phyloP scores from a whole-genome alignment of 2,329 filamentous ascomycete genomes.

The Basipetospora chlamydospora region DNA sequence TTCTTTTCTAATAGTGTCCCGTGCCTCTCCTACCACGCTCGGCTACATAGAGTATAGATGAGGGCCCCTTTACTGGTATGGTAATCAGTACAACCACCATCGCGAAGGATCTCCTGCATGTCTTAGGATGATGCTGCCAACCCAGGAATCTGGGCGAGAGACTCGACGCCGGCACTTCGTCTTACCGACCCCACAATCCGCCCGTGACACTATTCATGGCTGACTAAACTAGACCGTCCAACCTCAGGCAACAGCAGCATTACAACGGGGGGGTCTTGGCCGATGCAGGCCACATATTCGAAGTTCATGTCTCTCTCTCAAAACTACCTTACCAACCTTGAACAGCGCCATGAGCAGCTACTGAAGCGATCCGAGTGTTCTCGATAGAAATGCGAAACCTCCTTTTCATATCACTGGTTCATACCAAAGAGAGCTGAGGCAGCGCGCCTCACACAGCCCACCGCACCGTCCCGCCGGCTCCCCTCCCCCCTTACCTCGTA shows the following conservation, averaged over 20 bases:
- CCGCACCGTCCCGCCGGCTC: constrained; percentile 7
- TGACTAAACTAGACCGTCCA: neutral
- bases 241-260: constrained; percentile 1
- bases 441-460: constrained; percentile 17
- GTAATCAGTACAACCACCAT: too few relatives aligned
- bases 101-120: too few relatives aligned
- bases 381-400: constrained; percentile 14
- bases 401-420: constrained; percentile 11
- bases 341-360: neutral
- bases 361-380: constrained; percentile 1
- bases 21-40: too few relatives aligned
- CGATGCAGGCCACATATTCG: constrained; percentile 1
- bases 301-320: neutral
- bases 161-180: too few relatives aligned
- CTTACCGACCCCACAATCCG: too few relatives aligned
- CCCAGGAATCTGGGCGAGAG: too few relatives aligned
- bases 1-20: too few relatives aligned
- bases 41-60: too few relatives aligned
- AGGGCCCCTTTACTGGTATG: too few relatives aligned
- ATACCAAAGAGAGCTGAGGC: constrained; percentile 23
- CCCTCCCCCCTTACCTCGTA: constrained; percentile 18
- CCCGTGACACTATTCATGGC: too few relatives aligned
- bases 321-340: neutral
- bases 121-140: too few relatives aligned
- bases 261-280: neutral